A percentile compares a stretch with the other conserved stretches of the same genome.
Conservation (phyloP, 2,329 filamentous ascomycete species). For the Helotiales sp. region DNA sequence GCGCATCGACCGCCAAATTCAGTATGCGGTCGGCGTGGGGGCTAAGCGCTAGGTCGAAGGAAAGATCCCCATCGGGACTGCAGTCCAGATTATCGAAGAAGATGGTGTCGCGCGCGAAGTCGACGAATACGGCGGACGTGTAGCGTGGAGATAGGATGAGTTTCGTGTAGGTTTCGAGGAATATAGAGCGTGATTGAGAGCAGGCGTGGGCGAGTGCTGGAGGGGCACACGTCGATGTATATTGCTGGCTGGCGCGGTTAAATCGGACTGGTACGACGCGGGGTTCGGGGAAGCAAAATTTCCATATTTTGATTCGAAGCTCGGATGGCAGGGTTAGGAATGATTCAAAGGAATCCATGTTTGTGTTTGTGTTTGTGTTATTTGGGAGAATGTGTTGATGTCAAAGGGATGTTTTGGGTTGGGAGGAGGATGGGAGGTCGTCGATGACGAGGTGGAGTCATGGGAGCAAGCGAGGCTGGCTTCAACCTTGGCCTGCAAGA, state of each 20-base stretch:
- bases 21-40: constrained; percentile 33
- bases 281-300: constrained; percentile 27
- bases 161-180: constrained; percentile 33
- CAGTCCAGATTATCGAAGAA: constrained; percentile 40
- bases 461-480: constrained; percentile 8
- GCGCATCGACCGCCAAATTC: constrained; percentile 33
- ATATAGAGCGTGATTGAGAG: constrained; percentile 34
- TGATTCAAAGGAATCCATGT: constrained; percentile 19
- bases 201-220: constrained; percentile 31
- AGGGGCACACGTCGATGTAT: constrained; percentile 26
- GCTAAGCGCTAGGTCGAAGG: constrained; percentile 34
- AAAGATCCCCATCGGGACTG: constrained; percentile 36
- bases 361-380: background rate
- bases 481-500: background rate
- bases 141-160: constrained; percentile 34
- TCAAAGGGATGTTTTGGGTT: background rate
- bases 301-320: constrained; percentile 39
- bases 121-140: constrained; percentile 34
- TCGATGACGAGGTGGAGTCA: constrained; percentile 12
- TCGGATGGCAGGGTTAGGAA: constrained; percentile 37
- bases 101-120: constrained; percentile 36
- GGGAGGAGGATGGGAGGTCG: background rate
- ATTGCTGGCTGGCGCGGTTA: constrained; percentile 28
- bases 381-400: background rate
- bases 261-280: constrained; percentile 35